Conservation (phyloP, 73 alveolate genomes). For the Paramecium sexaurelia region DNA sequence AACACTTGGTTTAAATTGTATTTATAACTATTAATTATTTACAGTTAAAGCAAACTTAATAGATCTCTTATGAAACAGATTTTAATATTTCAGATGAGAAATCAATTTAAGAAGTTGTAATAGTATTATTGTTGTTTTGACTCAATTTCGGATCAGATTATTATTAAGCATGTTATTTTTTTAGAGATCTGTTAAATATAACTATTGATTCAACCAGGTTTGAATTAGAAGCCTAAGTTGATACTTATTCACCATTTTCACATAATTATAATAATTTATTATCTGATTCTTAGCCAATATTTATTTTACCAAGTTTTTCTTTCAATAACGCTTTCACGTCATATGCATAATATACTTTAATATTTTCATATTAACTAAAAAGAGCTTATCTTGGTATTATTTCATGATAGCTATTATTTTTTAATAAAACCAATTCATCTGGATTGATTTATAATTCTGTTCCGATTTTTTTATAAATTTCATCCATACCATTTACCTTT, state of each 20-base stretch:
- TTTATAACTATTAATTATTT: not conserved
- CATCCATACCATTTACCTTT: not conserved
- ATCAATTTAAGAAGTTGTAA: too few species aligned
- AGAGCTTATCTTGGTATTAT: not conserved
- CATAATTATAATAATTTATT: too few species aligned
- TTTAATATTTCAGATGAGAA: too few species aligned
- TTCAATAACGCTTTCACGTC: not conserved
- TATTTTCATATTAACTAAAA: not conserved
- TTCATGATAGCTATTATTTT: not conserved
- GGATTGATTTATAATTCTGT: not conserved
- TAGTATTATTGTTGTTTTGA: too few species aligned
- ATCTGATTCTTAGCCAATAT: not conserved
- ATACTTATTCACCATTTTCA: too few species aligned
- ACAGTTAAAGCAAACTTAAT: not conserved
- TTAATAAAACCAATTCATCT: not conserved
- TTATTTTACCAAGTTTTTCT: not conserved
- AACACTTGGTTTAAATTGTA: not conserved
- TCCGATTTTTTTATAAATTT: not conserved
- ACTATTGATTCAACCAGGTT: too few species aligned
- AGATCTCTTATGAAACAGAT: not conserved
- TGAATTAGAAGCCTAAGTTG: too few species aligned
- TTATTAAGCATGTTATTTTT: too few species aligned
- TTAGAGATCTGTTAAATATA: too few species aligned
- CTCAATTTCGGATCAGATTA: too few species aligned
- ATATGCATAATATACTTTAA: not conserved